These are phyloP conservation scores for Moniliophthora roreri DNA, from an alignment of 1,284 basidiomycete genomes.

Conservation along the genomic window DNA sequence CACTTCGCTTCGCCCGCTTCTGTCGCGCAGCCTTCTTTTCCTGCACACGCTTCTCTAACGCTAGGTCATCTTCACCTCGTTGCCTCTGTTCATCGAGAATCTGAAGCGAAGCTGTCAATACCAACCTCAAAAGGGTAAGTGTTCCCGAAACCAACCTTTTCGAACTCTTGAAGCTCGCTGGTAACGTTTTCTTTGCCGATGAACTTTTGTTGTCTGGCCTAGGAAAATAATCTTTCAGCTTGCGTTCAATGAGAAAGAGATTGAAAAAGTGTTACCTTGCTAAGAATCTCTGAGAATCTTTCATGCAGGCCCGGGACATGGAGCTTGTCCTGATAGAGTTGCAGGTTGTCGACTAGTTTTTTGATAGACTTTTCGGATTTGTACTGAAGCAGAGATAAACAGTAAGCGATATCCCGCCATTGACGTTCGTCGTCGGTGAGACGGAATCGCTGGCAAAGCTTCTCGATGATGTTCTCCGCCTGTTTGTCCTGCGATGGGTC, in stretches of 20 bases:
- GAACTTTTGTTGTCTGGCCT: slow-evolving; percentile 84
- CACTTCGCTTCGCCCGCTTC: slow-evolving; percentile 40
- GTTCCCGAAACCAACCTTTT: slow-evolving; percentile 47
- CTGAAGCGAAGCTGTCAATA: slow-evolving; percentile 32
- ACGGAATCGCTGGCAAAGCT: slow-evolving; percentile 93
- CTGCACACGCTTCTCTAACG: slow-evolving; percentile 80
- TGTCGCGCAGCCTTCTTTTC: slow-evolving; percentile 81
- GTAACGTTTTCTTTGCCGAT: slow-evolving; percentile 78
- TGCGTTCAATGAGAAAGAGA: not conserved
- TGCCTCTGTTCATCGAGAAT: slow-evolving; percentile 81
- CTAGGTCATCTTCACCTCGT: slow-evolving; percentile 91
- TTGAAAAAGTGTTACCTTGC: slow-evolving; percentile 32
- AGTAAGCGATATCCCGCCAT: slow-evolving; percentile 98
- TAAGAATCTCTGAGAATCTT: slow-evolving; percentile 87
- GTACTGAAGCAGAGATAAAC: slow-evolving; percentile 92
- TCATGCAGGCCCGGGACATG: slow-evolving; percentile 86
- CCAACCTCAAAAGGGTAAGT: not conserved
- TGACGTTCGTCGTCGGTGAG: slow-evolving; percentile 87
- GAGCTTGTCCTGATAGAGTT: slow-evolving; percentile 93
- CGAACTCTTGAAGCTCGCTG: slow-evolving; percentile 88
- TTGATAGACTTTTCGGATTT: slow-evolving; percentile 96
- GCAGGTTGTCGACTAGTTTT: slow-evolving; percentile 92
- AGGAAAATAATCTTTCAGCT: slow-evolving; percentile 5
- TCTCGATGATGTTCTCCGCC: slow-evolving; percentile 93
- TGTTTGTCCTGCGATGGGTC: slow-evolving; percentile 75